A percentile compares a stretch with the other conserved stretches of the same genome.
phyloP scores from a whole-genome alignment of 2,329 filamentous ascomycete genomes.

The Pyrenophora tritici-repentis region DNA sequence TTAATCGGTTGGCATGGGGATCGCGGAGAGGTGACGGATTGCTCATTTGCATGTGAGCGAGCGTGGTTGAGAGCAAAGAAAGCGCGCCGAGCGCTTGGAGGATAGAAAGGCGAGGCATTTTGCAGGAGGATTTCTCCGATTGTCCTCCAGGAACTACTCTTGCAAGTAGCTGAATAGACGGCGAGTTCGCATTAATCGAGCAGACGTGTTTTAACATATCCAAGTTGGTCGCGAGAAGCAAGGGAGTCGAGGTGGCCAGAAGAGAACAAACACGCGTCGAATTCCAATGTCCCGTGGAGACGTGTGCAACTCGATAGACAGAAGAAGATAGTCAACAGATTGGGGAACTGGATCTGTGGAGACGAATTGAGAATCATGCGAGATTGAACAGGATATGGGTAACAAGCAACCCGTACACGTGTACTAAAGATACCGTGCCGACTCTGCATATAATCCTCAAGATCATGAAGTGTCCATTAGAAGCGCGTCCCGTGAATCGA shows the following conservation, averaged over 20 bases:
- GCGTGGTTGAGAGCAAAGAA: constrained; percentile 22
- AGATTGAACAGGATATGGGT: no score
- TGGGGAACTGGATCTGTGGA: no score
- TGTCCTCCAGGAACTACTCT: no score
- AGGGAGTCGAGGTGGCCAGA: constrained; percentile 22
- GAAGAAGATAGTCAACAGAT: no score
- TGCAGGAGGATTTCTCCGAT: constrained; percentile 3
- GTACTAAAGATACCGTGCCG: not conserved
- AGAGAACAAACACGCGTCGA: constrained; percentile 25
- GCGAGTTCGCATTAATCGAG: not conserved
- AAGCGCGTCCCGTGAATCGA: no score
- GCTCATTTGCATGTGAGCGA: constrained; percentile 61
- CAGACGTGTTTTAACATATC: constrained; percentile 6
- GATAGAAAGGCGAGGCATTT: constrained; percentile 30
- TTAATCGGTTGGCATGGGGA: constrained; percentile 50
- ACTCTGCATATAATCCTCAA: no score
- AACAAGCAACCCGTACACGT: no score
- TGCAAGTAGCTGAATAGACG: not conserved
- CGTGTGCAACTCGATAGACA: not conserved
- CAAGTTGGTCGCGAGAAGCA: constrained; percentile 20
- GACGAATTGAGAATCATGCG: no score
- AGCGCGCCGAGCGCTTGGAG: constrained; percentile 31
- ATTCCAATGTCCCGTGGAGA: constrained; percentile 23
- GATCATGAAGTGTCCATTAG: no score
- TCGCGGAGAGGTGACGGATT: constrained; percentile 60